Base-by-base conservation (phyloP, 306 rosid genomes). In the Vachellia collinsii region DNA sequence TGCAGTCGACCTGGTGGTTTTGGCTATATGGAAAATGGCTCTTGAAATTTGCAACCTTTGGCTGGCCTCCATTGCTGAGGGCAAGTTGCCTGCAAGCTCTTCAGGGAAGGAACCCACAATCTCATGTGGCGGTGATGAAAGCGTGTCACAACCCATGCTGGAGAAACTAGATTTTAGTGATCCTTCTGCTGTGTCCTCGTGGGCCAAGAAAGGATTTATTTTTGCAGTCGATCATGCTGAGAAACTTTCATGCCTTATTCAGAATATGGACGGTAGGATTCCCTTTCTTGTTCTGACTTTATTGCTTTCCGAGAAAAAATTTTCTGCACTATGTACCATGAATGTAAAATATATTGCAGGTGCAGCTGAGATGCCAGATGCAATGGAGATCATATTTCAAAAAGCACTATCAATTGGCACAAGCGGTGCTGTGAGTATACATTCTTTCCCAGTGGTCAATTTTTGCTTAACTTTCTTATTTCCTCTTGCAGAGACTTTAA, bases 21-120 rank as follows among this genome's bases (percentile, higher is more conserved):
- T 96, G 91, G 98, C 98, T 79, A 71, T 96, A 85, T 96, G 98
- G 99, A 86, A 86, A 78, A 86, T 90, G 82, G 83, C 91, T 36
- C 75, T 92, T 70, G 85, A 92, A 81, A 85, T 87, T 79, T 89
- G 94, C 88, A 76, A 80, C 62, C 75, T 86, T 71, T 92, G 94
- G 94, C 34, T 81, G 82, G 74, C 69, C 77, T 86, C 95, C 34
- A 34, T 76, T 29, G 12, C 81, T 20, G 72, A 69, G 87, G 76
- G 68, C 25, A 82, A 79, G 77, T 44, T 74, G 23, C 84, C 86
- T 8, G 81, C 59, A 85, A 87, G 81, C 82, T 87, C 85, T 82
- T 86, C 82, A 8, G 75, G 70, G 7, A 88, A 83, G 46, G 87
- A 79, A 34, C 76, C 86, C 81, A 65, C 51, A 64, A 75, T 54